Base-by-base conservation (phyloP, 225 moss, liverwort and hornwort species). In the Pleurozium schreberi region DNA sequence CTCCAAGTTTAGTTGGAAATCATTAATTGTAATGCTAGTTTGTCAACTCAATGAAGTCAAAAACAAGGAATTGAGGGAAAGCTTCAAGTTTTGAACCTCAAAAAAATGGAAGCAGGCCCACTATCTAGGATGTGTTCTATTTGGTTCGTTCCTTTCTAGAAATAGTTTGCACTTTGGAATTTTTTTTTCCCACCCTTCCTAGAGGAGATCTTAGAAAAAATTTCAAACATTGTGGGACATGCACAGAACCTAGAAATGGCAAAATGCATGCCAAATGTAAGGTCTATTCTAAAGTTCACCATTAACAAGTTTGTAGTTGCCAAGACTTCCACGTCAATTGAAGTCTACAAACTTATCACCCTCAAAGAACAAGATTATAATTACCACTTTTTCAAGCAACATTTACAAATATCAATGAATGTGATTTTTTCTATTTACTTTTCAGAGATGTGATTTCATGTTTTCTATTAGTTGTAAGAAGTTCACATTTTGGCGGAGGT, bases 81-180 rank as follows among this genome's bases (percentile, higher is more conserved):
- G 2, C 1, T 33, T 34, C 14, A 3, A 76, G 52, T 50, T 22
- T 52, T 2, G 2, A 77, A 53, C 36, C 36, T 52, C 23, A 7
- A 36, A 77, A n/a, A 77, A 23, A 23, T 52, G 1, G 4, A 53
- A 77, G 6, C 14, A 14, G 53, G 1, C 2, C 5, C 2, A 36
- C 9, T 36, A 36, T 22, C 0, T 1, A 0, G 1, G 0, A 34
- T 2, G 0, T 3, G 2, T 13, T 52, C 5, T 2, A 14, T 52
- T 34, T 52, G 5, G 2, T 52, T 76, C 36, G 0, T 1, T 0
- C 3, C 5, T 75, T 49, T 4, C 0, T 13, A 3, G 1, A 0
- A 1, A 5, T 0, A 16, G 0, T 4, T 50, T 75, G 50, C 13
- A 21, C n/a, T n/a, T n/a, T n/a, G n/a, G n/a, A n/a, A n/a, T n/a